Evolutionary conservation across 192 early-diverging fungal species (phyloP), one percentile per base, ranked within the genome.

Genomic region (Gamsiella multidivaricata): DNA sequence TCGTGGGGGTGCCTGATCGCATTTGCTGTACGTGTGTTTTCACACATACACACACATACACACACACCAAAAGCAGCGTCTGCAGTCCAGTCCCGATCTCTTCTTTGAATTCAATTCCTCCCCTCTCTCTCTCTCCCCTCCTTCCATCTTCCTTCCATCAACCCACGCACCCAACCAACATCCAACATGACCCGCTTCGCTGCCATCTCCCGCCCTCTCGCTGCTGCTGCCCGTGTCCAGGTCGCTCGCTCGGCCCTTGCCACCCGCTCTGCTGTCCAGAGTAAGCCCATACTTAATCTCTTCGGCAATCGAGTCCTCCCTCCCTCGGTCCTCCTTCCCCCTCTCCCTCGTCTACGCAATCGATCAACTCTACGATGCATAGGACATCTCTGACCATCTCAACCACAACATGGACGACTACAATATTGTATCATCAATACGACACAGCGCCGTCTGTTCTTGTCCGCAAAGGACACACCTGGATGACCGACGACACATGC

Each of bases 251-350:
- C 70, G 10, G 61, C 60, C 23, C 34, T 73, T 46, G 70, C 61
- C 29, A 58, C 70, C 36, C 70, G 70, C 61, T 49, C 70, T 52
- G 70, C 70, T 65, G 52, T 73, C 29, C 70, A 73, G 70, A 73
- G 70, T 73, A 73, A 73, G 70, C 51, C 23, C 49, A n/a, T n/a
- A n/a, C n/a, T n/a, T n/a, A 4, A 25, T 43, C 15, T n/a, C n/a
- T n/a, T 49, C 46, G n/a, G n/a, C 5, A 49, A 20, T 49, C 11
- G 6, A 53, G 22, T 29, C 28, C 28, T 10, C 28, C 6, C 51
- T 31, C 45, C 20, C 15, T 26, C 32, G 36, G 1, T 52, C 47
- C 15, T 51, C 17, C 18, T 23, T 8, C 9, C 29, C 22, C 47
- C 61, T 23, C 11, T 63, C 26, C 32, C 45, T 25, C 8, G 25